Percentiles rank a stretch among this genome's conserved stretches.
Evolutionary conservation across 2,329 filamentous ascomycete species (phyloP).

Genomic region (Magnaporthales sp.): DNA sequence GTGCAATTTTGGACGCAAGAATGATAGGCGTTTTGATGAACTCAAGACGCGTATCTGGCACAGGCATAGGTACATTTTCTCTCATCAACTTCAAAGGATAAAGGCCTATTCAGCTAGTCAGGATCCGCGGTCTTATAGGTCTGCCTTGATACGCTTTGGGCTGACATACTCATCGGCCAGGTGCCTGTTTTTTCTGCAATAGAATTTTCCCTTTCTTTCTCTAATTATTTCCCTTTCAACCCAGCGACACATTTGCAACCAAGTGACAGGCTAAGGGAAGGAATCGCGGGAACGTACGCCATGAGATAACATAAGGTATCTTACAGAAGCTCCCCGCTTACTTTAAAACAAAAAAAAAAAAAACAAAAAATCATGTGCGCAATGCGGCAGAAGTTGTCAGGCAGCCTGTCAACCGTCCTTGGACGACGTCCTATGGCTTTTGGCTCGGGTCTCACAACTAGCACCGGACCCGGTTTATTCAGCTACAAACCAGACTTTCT

Average conservation of each 20-base stretch:
- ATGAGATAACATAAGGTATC: neutral
- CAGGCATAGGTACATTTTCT: neutral
- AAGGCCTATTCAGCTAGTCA: neutral
- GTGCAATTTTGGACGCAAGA: neutral
- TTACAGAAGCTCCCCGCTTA: neutral
- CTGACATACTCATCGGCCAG: neutral
- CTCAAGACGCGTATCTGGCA: neutral
- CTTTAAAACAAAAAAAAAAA: no score
- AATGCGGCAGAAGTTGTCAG: neutral
- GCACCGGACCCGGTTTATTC: neutral
- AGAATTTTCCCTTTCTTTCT: neutral
- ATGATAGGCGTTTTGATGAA: neutral
- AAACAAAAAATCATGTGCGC: neutral
- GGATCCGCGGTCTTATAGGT: neutral
- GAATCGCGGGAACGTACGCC: neutral
- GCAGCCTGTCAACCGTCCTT: neutral
- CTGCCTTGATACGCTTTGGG: neutral
- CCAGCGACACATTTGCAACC: neutral
- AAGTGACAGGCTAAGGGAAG: neutral
- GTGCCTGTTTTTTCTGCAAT: neutral
- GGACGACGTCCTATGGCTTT: neutral
- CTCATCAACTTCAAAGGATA: neutral
- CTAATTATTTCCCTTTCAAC: neutral
- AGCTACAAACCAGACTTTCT: neutral
- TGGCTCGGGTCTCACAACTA: neutral